phyloP scores from a whole-genome alignment of 108 stramenopile species.

The Cylindrotheca fusiformis region DNA sequence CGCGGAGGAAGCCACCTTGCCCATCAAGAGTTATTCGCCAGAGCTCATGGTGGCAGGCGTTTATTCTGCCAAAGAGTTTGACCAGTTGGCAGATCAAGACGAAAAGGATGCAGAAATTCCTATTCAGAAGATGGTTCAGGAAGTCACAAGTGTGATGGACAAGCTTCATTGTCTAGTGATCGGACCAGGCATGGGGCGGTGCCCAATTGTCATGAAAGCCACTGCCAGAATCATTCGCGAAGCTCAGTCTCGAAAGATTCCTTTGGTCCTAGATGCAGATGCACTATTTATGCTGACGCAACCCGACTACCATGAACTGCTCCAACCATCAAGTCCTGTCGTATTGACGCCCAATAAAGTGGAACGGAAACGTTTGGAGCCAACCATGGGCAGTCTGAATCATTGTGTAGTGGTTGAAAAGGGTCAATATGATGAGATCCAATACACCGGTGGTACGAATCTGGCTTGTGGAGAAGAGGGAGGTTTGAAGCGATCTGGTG shows the following conservation, averaged over 20 bases:
- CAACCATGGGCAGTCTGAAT: not conserved
- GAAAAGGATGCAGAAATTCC: slow-evolving; percentile 1
- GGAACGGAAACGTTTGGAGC: slow-evolving; percentile 78
- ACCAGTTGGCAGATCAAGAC: slow-evolving; percentile 4
- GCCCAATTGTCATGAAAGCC: slow-evolving; percentile 61
- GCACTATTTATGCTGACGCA: slow-evolving; percentile 84
- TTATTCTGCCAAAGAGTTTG: slow-evolving; percentile 66
- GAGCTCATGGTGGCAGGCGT: slow-evolving; percentile 90
- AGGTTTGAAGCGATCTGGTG: slow-evolving; percentile 93
- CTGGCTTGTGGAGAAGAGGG: slow-evolving; percentile 75
- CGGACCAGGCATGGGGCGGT: slow-evolving; percentile 94
- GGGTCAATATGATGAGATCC: slow-evolving; percentile 25
- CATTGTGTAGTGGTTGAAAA: slow-evolving; percentile 26
- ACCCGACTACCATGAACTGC: slow-evolving; percentile 37
- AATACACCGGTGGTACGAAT: slow-evolving; percentile 3
- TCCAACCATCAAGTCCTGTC: slow-evolving; percentile 25
- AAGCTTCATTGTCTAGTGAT: slow-evolving; percentile 82
- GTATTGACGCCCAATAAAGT: slow-evolving; percentile 94
- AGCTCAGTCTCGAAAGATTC: slow-evolving; percentile 51
- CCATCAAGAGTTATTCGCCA: slow-evolving; percentile 94
- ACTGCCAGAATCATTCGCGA: slow-evolving; percentile 51
- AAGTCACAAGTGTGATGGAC: slow-evolving; percentile 46
- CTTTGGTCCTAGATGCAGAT: slow-evolving; percentile 95
- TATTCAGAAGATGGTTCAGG: slow-evolving; percentile 45
- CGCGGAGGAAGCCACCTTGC: slow-evolving; percentile 84